A percentile compares a stretch with the other conserved stretches of the same genome.
Evolutionary conservation across 768 basidiomycete species (phyloP).

Genomic region (Udeniomyces megalosporus): DNA sequence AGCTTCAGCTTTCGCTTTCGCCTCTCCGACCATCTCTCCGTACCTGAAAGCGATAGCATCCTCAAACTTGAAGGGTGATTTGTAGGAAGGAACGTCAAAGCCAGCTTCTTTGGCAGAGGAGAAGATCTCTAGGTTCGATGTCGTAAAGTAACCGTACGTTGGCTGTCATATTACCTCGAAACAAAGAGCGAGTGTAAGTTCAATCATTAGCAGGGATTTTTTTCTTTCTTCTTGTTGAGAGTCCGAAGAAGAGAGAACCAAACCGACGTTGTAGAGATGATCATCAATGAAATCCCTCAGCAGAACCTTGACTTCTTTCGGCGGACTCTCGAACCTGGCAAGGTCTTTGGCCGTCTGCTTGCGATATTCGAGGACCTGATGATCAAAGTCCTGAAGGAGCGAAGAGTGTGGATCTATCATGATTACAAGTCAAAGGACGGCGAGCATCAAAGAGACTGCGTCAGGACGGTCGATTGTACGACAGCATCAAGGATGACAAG

Average conservation of each 20-base stretch:
- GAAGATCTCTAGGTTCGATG: slow-evolving; percentile 55
- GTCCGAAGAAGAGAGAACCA: not conserved
- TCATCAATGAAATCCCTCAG: slow-evolving; percentile 94
- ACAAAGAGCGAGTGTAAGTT: not conserved
- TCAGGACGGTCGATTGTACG: not conserved
- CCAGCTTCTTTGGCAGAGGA: slow-evolving; percentile 35
- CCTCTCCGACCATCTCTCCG: slow-evolving; percentile 48
- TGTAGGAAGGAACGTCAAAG: slow-evolving; percentile 54
- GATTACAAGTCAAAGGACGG: too few species aligned
- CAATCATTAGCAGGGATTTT: too few species aligned
- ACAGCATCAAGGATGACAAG: not conserved
- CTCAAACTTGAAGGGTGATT: slow-evolving; percentile 60
- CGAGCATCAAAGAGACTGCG: not conserved
- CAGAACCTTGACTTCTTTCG: slow-evolving; percentile 76
- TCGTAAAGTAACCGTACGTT: slow-evolving; percentile 78
- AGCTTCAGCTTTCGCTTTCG: slow-evolving; percentile 18
- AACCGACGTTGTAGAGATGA: slow-evolving; percentile 60
- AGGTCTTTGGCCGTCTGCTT: slow-evolving; percentile 58
- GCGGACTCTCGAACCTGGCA: slow-evolving; percentile 43
- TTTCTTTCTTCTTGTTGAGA: too few species aligned
- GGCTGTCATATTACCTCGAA: slow-evolving; percentile 32
- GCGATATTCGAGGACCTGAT: slow-evolving; percentile 23
- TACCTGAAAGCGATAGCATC: slow-evolving; percentile 64
- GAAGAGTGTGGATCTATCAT: too few species aligned
- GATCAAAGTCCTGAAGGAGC: too few species aligned